These are phyloP conservation scores for Chionographis japonica DNA, from an alignment of 106 monocot species.

Conservation along the genomic window DNA sequence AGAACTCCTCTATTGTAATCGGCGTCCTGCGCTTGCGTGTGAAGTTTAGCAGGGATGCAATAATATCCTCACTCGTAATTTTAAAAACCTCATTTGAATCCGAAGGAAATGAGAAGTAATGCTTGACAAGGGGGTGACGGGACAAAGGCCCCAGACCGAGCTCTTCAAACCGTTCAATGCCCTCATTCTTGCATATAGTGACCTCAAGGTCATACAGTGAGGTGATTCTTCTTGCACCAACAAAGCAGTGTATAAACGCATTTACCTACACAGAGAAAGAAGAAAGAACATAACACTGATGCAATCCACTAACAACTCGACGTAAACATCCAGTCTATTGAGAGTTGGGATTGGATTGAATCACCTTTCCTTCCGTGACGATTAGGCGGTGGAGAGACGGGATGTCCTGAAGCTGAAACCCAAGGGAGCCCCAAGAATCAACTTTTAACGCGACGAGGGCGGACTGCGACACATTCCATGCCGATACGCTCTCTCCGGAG, in stretches of 20 bases:
- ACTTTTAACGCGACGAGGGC: conserved; percentile 48
- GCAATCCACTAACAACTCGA: background rate
- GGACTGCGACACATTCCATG: conserved; percentile 76
- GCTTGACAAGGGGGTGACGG: conserved; percentile 49
- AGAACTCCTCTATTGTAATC: conserved; percentile 45
- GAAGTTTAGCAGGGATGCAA: conserved; percentile 30
- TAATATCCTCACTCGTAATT: conserved; percentile 64
- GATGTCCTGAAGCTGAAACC: conserved; percentile 73
- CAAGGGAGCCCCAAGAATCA: conserved; percentile 71
- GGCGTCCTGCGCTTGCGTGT: conserved; percentile 28
- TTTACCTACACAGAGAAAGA: conserved; percentile 44
- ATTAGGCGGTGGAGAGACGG: conserved; percentile 44
- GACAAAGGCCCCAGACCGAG: conserved; percentile 81
- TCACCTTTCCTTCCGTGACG: conserved; percentile 70
- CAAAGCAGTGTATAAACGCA: conserved; percentile 89
- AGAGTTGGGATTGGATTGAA: too few species aligned
- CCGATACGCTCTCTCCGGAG: conserved; percentile 51
- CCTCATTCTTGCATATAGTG: conserved; percentile 74
- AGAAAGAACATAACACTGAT: background rate
- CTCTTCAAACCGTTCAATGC: conserved; percentile 65
- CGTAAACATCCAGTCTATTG: background rate
- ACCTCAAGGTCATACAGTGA: conserved; percentile 73
- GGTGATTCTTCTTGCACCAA: conserved; percentile 51
- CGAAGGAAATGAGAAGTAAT: conserved; percentile 65
- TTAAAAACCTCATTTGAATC: conserved; percentile 44